Percentiles rank a stretch among this genome's conserved stretches.
Conservation (phyloP, 306 rosid genomes). For the Malus sylvestris region DNA sequence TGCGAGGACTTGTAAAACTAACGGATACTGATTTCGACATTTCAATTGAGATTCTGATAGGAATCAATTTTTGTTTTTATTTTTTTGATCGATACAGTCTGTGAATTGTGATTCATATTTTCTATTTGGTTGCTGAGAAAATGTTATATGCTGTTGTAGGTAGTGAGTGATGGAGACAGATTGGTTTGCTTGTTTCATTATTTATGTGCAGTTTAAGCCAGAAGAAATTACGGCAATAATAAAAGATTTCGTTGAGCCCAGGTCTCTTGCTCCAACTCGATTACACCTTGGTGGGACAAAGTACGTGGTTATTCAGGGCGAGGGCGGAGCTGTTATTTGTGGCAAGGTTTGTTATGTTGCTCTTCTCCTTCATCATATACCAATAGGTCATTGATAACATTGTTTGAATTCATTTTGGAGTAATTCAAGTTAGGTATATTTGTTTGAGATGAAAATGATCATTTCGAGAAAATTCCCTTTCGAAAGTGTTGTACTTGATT, state of each 20-base stretch:
- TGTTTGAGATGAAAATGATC: background rate
- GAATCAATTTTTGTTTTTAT: background rate
- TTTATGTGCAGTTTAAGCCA: conserved; percentile 39
- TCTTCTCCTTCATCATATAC: background rate
- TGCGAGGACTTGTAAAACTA: background rate
- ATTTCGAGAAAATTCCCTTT: background rate
- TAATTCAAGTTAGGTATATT: background rate
- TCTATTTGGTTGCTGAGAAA: background rate
- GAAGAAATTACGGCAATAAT: conserved; percentile 52
- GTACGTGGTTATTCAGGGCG: conserved; percentile 87
- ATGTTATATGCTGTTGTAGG: background rate
- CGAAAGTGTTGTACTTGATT: background rate
- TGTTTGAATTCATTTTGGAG: background rate
- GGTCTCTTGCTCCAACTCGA: conserved; percentile 77
- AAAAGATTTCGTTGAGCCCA: conserved; percentile 61
- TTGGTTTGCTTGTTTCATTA: background rate
- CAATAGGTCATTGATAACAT: no score
- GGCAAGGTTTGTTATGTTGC: conserved; percentile 51
- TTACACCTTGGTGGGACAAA: conserved; percentile 66
- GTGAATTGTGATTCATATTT: background rate
- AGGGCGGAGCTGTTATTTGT: conserved; percentile 65
- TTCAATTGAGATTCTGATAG: background rate
- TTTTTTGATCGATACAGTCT: background rate
- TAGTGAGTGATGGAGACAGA: background rate
- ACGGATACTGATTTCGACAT: background rate